phyloP scores from a whole-genome alignment of 2,329 filamentous ascomycete genomes.

The Trichoderma polysporum region DNA sequence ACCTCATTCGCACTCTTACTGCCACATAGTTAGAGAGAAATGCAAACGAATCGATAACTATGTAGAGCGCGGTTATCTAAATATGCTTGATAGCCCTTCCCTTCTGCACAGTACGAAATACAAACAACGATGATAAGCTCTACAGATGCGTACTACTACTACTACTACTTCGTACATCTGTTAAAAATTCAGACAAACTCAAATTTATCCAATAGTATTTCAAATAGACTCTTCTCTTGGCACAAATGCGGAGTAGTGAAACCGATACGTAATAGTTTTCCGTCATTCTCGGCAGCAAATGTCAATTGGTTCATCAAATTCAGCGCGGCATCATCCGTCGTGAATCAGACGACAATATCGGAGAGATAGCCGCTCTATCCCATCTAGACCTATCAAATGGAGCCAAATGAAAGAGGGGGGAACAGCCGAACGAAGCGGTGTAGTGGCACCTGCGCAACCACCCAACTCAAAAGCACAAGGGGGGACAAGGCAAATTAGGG shows the following conservation, averaged over 20 bases:
- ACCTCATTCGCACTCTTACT: not conserved
- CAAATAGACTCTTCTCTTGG: not conserved
- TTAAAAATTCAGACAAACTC: not conserved
- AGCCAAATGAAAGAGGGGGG: not conserved
- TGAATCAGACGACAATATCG: not conserved
- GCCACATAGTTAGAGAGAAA: not conserved
- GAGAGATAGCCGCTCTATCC: not conserved
- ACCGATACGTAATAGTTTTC: not conserved
- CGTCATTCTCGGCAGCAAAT: not conserved
- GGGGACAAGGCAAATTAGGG: not conserved
- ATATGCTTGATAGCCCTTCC: not conserved
- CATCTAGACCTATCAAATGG: not conserved
- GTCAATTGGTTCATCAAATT: not conserved
- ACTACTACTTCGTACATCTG: not conserved
- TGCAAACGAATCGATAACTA: not conserved
- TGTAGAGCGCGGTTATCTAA: not conserved
- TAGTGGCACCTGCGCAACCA: not conserved
- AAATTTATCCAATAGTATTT: not conserved
- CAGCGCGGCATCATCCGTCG: not conserved
- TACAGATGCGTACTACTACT: too few relatives aligned
- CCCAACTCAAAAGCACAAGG: not conserved
- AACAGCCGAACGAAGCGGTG: slow-evolving; percentile 1
- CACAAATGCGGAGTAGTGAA: not conserved
- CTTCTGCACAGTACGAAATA: not conserved
- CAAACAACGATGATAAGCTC: not conserved